phyloP scores from a whole-genome alignment of 345 rosid genomes.

The Syzygium oleosum region DNA sequence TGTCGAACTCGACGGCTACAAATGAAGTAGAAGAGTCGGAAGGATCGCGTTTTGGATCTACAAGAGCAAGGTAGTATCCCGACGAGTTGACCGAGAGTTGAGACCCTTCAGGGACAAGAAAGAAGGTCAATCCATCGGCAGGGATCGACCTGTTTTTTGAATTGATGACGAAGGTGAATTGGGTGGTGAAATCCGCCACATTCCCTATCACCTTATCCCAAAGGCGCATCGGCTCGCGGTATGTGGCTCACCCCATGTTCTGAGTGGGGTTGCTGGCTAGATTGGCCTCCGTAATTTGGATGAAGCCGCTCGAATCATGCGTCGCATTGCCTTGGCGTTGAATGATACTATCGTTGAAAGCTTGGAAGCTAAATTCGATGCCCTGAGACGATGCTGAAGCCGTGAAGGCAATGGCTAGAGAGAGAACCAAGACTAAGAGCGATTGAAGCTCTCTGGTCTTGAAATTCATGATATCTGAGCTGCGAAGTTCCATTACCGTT shows the following conservation, averaged over 20 bases:
- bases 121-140: conserved; percentile 10
- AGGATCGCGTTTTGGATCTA: not conserved
- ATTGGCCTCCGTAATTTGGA: not conserved
- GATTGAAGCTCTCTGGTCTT: not conserved
- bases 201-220: not conserved
- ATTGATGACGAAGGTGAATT: conserved; percentile 6
- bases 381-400: not conserved
- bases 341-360: not conserved
- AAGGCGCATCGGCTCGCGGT: not conserved
- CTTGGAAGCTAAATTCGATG: not conserved
- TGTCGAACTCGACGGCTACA: conserved; percentile 15
- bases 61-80: not conserved
- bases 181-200: conserved; percentile 3
- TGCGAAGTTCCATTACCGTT: not conserved
- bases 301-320: fast-evolving
- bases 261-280: not conserved
- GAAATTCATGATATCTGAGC: not conserved
- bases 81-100: fast-evolving
- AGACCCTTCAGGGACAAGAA: not conserved
- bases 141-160: fast-evolving
- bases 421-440: not conserved
- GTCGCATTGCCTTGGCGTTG: not conserved
- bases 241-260: conserved; percentile 1
- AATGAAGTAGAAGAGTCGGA: not conserved
- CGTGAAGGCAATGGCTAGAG: not conserved